phyloP scores from a whole-genome alignment of 2,329 filamentous ascomycete species.

The Talaromyces sp. region DNA sequence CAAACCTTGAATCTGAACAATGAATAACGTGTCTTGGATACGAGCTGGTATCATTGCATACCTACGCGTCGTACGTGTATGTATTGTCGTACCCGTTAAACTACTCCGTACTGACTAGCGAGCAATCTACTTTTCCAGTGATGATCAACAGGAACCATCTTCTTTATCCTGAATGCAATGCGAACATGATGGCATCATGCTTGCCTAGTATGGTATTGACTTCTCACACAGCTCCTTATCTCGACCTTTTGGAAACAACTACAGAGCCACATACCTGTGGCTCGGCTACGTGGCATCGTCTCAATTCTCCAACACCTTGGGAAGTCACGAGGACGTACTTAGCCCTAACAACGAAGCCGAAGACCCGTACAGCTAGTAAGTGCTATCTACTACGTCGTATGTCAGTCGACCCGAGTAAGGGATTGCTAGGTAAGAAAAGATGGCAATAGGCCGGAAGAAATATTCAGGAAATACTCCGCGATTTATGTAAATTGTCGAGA shows the following conservation, averaged over 20 bases:
- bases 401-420: not conserved
- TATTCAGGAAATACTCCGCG: not conserved
- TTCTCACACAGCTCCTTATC: not conserved
- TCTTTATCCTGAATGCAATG: not conserved
- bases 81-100: not conserved
- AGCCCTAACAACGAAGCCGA: not conserved
- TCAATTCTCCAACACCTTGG: not conserved
- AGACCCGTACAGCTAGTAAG: not conserved
- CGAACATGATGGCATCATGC: constrained; percentile 1
- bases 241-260: not conserved
- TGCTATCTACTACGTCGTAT: not conserved
- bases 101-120: not conserved
- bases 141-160: constrained; percentile 11
- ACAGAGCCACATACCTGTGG: not conserved
- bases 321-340: not conserved
- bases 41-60: not conserved
- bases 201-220: not conserved
- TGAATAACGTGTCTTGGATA: not conserved
- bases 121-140: constrained; percentile 9
- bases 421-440: not conserved
- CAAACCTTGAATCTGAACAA: not conserved
- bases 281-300: constrained; percentile 1
- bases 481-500: not conserved
- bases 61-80: not conserved
- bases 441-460: not conserved